phyloP scores from a whole-genome alignment of 768 basidiomycete genomes.

The Termitomyces sp. region DNA sequence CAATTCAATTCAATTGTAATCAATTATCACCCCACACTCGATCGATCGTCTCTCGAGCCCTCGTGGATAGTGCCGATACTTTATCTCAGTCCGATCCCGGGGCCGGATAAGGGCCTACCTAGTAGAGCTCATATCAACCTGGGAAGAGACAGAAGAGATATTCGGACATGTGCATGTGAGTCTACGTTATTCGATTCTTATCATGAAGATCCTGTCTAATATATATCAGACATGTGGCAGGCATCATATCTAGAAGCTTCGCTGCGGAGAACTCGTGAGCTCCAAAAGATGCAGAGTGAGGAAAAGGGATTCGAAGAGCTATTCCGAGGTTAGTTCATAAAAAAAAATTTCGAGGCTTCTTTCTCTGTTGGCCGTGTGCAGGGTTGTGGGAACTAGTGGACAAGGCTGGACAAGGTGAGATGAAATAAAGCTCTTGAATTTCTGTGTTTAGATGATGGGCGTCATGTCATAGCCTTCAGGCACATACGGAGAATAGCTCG shows the following conservation, averaged over 20 bases:
- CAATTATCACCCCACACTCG: neutral
- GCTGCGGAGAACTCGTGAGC: slow-evolving; percentile 1
- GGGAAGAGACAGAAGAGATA: neutral
- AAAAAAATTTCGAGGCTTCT: neutral
- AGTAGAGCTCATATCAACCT: neutral
- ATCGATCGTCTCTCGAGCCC: neutral
- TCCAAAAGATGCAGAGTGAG: neutral
- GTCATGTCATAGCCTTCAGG: neutral
- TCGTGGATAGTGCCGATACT: neutral
- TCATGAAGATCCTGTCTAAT: slow-evolving; percentile 5
- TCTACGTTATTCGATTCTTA: too few relatives aligned
- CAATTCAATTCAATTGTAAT: neutral
- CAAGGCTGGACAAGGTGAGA: neutral
- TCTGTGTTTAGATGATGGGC: neutral
- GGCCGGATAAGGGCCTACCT: neutral
- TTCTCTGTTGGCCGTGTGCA: neutral
- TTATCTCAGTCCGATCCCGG: neutral
- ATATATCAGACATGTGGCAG: neutral
- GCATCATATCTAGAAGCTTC: neutral
- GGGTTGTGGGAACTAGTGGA: too few relatives aligned
- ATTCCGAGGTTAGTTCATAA: neutral
- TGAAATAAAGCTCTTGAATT: neutral
- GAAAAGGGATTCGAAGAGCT: neutral
- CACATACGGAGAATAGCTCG: neutral
- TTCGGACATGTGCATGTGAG: neutral